Conservation (phyloP, 352 stramenopile genomes). For the Phytophthora ohioensis region DNA sequence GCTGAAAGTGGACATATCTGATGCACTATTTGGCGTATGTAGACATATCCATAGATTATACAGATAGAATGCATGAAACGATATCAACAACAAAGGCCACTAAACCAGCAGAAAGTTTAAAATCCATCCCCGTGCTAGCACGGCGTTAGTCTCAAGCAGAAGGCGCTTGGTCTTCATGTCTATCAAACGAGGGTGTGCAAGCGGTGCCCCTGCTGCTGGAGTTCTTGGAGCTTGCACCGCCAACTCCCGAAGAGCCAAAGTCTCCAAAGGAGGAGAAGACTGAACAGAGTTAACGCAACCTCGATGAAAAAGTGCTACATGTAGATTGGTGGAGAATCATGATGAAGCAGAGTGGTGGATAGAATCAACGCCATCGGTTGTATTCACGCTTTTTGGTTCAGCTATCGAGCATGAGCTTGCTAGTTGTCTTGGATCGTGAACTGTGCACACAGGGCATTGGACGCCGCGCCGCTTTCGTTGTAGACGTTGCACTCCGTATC, state of each 20-base stretch:
- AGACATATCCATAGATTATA: too few relatives aligned
- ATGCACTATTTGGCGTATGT: too few relatives aligned
- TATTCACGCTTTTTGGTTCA: constrained; percentile 20
- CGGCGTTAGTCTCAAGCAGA: constrained; percentile 60
- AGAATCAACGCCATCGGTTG: constrained; percentile 25
- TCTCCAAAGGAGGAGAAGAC: constrained; percentile 16
- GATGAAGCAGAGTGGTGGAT: constrained; percentile 9
- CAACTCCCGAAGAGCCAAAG: constrained; percentile 16
- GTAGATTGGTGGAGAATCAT: neutral
- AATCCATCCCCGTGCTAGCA: too few relatives aligned
- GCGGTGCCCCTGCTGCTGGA: constrained; percentile 69
- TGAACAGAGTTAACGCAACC: constrained; percentile 13
- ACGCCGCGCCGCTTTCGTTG: constrained; percentile 18
- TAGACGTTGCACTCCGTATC: constrained; percentile 82
- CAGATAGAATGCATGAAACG: too few relatives aligned
- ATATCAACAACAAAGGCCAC: too few relatives aligned
- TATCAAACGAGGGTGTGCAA: constrained; percentile 82
- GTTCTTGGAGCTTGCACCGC: constrained; percentile 63
- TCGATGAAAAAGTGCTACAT: too few relatives aligned
- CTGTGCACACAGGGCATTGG: constrained; percentile 53
- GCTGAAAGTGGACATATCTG: too few relatives aligned
- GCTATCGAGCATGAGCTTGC: constrained; percentile 3
- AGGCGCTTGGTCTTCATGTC: constrained; percentile 71
- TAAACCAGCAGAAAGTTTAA: too few relatives aligned
- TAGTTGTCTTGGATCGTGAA: constrained; percentile 54